phyloP scores from a whole-genome alignment of 495 filamentous ascomycete species.

The Haplographium delicatum region DNA sequence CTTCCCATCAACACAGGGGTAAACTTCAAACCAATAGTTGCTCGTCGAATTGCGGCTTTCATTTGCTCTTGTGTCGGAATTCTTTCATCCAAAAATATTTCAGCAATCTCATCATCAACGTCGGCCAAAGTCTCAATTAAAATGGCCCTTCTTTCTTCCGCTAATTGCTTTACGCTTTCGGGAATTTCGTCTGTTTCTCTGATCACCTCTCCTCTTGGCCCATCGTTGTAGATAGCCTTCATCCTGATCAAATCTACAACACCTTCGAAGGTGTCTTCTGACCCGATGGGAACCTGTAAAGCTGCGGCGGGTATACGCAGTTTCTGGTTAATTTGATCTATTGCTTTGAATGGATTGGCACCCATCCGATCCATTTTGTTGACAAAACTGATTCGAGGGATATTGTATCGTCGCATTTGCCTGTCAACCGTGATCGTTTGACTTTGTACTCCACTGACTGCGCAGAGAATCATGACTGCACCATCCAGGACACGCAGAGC shows the following conservation, averaged over 20 bases:
- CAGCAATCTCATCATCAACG: conserved; percentile 97
- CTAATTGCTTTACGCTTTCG: conserved; percentile 63
- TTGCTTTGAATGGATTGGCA: conserved; percentile 94
- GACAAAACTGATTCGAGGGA: conserved; percentile 91
- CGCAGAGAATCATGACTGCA: conserved; percentile 97
- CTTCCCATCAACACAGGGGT: conserved; percentile 95
- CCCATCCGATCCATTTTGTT: conserved; percentile 99
- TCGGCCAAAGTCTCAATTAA: conserved; percentile 95
- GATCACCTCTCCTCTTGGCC: conserved; percentile 65
- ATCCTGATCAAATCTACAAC: conserved; percentile 91
- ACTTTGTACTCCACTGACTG: conserved; percentile 93
- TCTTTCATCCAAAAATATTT: conserved; percentile 86
- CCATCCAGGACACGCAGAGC: conserved; percentile 94
- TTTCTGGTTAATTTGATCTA: conserved; percentile 96
- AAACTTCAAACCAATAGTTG: conserved; percentile 86
- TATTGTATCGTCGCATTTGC: conserved; percentile 97
- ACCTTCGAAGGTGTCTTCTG: conserved; percentile 87
- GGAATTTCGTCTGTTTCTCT: conserved; percentile 75
- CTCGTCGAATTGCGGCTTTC: conserved; percentile 81
- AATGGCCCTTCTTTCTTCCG: conserved; percentile 70
- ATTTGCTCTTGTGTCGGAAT: conserved; percentile 75
- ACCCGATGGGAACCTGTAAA: conserved; percentile 91
- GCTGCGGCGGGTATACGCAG: conserved; percentile 88
- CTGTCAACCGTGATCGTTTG: conserved; percentile 98
- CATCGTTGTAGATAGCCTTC: conserved; percentile 90